Percentiles rank a stretch among this genome's conserved stretches.
Conservation (phyloP, 495 filamentous ascomycete genomes). For the Tuber indicum region DNA sequence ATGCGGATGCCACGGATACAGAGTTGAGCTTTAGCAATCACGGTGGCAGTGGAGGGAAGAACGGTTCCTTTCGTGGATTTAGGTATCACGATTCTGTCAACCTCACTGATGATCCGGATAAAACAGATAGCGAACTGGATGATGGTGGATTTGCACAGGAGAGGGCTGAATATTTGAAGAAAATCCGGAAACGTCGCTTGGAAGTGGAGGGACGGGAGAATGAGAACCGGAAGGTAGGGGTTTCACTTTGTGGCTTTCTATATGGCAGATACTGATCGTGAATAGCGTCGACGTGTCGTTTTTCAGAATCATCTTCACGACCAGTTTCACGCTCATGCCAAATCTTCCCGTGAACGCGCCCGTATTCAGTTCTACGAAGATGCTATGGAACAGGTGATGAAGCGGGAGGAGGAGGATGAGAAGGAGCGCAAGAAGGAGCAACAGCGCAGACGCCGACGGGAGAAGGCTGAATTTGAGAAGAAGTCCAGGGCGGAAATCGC, state of each 20-base stretch:
- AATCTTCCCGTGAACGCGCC: slow-evolving; percentile 52
- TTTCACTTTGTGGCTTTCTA: slow-evolving; percentile 21
- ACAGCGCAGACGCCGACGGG: slow-evolving; percentile 92
- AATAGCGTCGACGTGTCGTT: slow-evolving; percentile 47
- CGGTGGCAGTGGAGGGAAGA: slow-evolving; percentile 30
- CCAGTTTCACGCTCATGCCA: slow-evolving; percentile 52
- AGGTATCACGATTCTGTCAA: slow-evolving; percentile 43
- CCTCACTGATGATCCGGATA: slow-evolving; percentile 37
- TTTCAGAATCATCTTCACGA: slow-evolving; percentile 50
- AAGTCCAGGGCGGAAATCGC: slow-evolving; percentile 71
- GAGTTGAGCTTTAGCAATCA: slow-evolving; percentile 26
- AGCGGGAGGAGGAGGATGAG: slow-evolving; percentile 83
- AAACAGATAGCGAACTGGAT: slow-evolving; percentile 40
- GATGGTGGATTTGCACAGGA: slow-evolving; percentile 36
- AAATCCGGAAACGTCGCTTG: slow-evolving; percentile 52
- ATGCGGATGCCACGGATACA: slow-evolving; percentile 32
- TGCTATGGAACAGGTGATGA: slow-evolving; percentile 76
- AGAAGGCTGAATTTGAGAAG: slow-evolving; percentile 89
- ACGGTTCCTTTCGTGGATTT: slow-evolving; percentile 39
- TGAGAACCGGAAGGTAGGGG: slow-evolving; percentile 54
- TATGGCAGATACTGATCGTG: slow-evolving; percentile 40
- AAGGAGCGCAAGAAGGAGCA: slow-evolving; percentile 99
- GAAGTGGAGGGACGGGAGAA: slow-evolving; percentile 55
- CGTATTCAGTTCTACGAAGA: slow-evolving; percentile 55
- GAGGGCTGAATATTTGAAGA: slow-evolving; percentile 35